Conservation (phyloP, 1,284 basidiomycete species). For the Cutaneotrichosporon cutaneum region DNA sequence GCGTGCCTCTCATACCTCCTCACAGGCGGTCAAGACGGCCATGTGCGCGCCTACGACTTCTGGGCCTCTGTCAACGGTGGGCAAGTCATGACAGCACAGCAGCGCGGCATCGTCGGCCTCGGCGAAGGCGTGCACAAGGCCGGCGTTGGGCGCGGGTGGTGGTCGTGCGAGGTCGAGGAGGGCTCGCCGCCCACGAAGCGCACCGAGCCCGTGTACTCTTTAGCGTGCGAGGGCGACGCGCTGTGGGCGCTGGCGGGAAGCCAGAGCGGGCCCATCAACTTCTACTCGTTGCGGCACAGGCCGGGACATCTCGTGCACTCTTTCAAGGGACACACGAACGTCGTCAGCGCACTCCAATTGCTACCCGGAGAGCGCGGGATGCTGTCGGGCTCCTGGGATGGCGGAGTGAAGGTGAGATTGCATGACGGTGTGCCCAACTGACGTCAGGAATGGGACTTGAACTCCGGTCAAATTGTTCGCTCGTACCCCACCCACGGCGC, state of each 20-base stretch:
- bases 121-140: slow-evolving; percentile 91
- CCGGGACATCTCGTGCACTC: slow-evolving; percentile 77
- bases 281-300: slow-evolving; percentile 89
- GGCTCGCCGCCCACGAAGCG: slow-evolving; percentile 17
- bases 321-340: slow-evolving; percentile 68
- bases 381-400: slow-evolving; percentile 93
- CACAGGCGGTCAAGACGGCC: slow-evolving; percentile 90
- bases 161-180: slow-evolving; percentile 59
- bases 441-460: slow-evolving; percentile 91
- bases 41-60: slow-evolving; percentile 89
- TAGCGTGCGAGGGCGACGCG: slow-evolving; percentile 84
- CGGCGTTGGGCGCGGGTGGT: slow-evolving; percentile 84
- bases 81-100: slow-evolving; percentile 81
- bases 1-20: slow-evolving; percentile 85
- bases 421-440: slow-evolving; percentile 2
- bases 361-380: slow-evolving; percentile 77
- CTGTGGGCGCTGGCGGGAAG: slow-evolving; percentile 85
- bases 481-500: slow-evolving; percentile 79
- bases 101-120: slow-evolving; percentile 80
- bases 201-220: slow-evolving; percentile 75
- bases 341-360: slow-evolving; percentile 81
- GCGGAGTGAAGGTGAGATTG: slow-evolving; percentile 74
- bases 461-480: slow-evolving; percentile 78
- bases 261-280: slow-evolving; percentile 80
- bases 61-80: slow-evolving; percentile 85